Evolutionary conservation across 495 filamentous ascomycete genomes (phyloP), one percentile per base, ranked within the genome.

Genomic region (Lindgomyces ingoldianus): DNA sequence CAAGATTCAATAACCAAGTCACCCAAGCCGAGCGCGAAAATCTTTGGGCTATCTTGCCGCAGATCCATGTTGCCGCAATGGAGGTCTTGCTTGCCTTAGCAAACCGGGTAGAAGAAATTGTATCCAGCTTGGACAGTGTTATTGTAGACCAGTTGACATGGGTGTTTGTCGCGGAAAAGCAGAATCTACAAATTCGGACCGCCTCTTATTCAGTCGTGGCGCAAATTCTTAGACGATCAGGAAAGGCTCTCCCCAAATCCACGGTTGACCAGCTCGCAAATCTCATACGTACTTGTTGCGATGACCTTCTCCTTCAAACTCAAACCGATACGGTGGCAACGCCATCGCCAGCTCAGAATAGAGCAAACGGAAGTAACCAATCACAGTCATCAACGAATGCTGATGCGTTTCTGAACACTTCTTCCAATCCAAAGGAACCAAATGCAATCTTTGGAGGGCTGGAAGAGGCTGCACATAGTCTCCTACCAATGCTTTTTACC

Each of bases 1-100:
- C 69, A 12, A 78, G 81, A 41, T 75, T 84, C 54, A 91, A 90
- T 57, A 77, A 82, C 21, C 85, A 89, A 69, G 85, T 95, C 63
- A 78, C 85, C 36, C 83, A 86, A 49, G 89, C 91, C 47, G 92
- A 96, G 74, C 84, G 87, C 62, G 89, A 93, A 64, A 80, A 81
- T 45, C 78, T 96, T 11, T 91, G 85, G 81, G 74, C 79, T 24
- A 81, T 84, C 30, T 76, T 96, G 4, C 91, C 91, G 26, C 79
- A 82, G 22, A 84, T 96, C 64, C 90, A 96, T 65, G 73, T 83
- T 39, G 83, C 88, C 12, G 83, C 84, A 36, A 75, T 94, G 57
- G 77, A 80, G 22, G 66, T 95, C 4, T 76, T 88, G 53, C 64
- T 76, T 9, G 72, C 75, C 27, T 60, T 91, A 47, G 67, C 84